These are phyloP conservation scores for Pythium insidiosum DNA, from an alignment of 352 stramenopile genomes.

Conservation along the genomic window DNA sequence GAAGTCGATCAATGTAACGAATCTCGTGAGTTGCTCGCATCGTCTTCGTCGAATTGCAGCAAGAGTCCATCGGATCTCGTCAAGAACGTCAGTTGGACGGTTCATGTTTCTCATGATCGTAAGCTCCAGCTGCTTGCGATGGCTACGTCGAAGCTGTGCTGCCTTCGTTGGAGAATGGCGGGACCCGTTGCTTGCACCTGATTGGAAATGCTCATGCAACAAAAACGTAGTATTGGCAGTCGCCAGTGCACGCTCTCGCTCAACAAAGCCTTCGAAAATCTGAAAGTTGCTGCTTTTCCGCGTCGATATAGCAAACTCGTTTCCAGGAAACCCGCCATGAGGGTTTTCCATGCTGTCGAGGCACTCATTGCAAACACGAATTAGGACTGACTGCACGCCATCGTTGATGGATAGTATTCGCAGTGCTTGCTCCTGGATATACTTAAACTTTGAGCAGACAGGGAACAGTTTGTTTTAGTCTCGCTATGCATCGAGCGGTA, in stretches of 20 bases:
- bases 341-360: slow-evolving; percentile 26
- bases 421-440: slow-evolving; percentile 8
- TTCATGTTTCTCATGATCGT: slow-evolving; percentile 10
- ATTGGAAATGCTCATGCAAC: slow-evolving; percentile 45
- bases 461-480: background rate
- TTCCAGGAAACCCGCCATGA: slow-evolving; percentile 30
- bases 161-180: slow-evolving; percentile 14
- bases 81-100: slow-evolving; percentile 19
- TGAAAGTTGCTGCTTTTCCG: slow-evolving; percentile 56
- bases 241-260: slow-evolving; percentile 38
- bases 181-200: background rate
- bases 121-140: slow-evolving; percentile 15
- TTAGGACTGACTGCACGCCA: slow-evolving; percentile 27
- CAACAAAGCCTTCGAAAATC: slow-evolving; percentile 44
- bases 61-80: slow-evolving; percentile 64
- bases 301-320: slow-evolving; percentile 43
- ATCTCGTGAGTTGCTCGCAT: slow-evolving; percentile 46
- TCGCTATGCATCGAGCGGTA: no score
- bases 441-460: slow-evolving; percentile 5
- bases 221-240: slow-evolving; percentile 40
- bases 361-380: slow-evolving; percentile 25
- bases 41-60: slow-evolving; percentile 51
- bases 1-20: slow-evolving; percentile 46
- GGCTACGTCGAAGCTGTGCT: slow-evolving; percentile 7
- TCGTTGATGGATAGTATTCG: slow-evolving; percentile 22